Base-by-base conservation (phyloP, 257 asterid genomes). In the Apocynum venetum region DNA sequence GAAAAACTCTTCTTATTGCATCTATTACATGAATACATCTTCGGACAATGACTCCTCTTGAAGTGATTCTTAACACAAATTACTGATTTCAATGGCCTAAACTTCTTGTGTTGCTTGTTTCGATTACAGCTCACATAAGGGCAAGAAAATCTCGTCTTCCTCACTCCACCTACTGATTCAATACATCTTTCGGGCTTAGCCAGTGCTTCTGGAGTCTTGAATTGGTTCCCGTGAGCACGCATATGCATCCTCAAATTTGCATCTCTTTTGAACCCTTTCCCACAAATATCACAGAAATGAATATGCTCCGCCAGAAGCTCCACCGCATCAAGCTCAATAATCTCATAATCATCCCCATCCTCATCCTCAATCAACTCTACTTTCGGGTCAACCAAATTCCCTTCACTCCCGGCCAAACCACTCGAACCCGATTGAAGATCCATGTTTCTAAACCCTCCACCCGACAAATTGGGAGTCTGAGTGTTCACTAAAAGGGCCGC, bases 221-320 rank as follows among this genome's bases (percentile, higher is more conserved):
- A 95, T 72, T 83, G 94, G 51, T 92, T 86, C 46, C 97, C 98
- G 38, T 95, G 99, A 7, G 99, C 98, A 69, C 99, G 77, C 98
- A 95, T 95, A 73, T 95, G 98, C 98, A 95, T 95, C 93, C 98
- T 73, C 73, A 93, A 76, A 87, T 95, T 95, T 35, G 98, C 98
- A 78, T 95, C 98, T 36, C 97, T 84, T 72, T 95, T 95, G 82
- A 95, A 95, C n/a, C 97, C 98, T 61, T 95, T 95, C 19, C 98
- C 98, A 38, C 98, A 95, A 46, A 89, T 83, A 78, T 91, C 94
- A 56, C 98, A 95, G 56, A 92, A 90, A 79, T 95, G 98, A 3
- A 90, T 88, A 79, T 91, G 98, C 84, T 95, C 98, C 14, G 98
- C 96, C 72, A 95, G 61, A 15, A 95, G 82, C 84, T 92, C 96